Evolutionary conservation across 2,329 filamentous ascomycete species (phyloP).

Genomic region (Colletotrichum musicola): DNA sequence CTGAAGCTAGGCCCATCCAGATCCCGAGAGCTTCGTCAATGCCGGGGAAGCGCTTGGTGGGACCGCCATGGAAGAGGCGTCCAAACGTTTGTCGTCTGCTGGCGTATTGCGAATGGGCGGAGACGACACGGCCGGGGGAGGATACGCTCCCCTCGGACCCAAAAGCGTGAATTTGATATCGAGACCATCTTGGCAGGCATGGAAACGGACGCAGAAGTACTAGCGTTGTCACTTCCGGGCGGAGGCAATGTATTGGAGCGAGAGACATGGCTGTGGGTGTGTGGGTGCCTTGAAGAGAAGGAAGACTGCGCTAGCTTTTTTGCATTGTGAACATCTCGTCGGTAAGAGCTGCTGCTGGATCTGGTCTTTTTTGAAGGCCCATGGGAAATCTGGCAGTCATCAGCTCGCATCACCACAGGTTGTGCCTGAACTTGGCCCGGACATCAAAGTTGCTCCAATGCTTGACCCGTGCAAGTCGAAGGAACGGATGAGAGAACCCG

Average conservation of each 20-base stretch:
- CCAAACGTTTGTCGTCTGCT: slow-evolving; percentile 14
- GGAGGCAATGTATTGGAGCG: slow-evolving; percentile 21
- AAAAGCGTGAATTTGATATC: slow-evolving; percentile 24
- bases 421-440: too few species aligned
- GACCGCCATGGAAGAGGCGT: slow-evolving; percentile 11
- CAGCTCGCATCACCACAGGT: background rate
- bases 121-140: slow-evolving; percentile 18
- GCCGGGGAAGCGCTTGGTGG: slow-evolving; percentile 6
- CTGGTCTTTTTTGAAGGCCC: too few species aligned
- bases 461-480: background rate
- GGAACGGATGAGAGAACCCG: background rate
- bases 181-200: slow-evolving; percentile 26
- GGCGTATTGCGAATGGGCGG: slow-evolving; percentile 12
- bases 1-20: slow-evolving; percentile 30
- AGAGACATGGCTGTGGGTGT: slow-evolving; percentile 29
- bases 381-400: background rate
- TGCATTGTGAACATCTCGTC: slow-evolving; percentile 3
- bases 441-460: background rate
- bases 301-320: slow-evolving; percentile 4
- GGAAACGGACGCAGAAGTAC: slow-evolving; percentile 24
- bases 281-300: slow-evolving; percentile 3
- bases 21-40: background rate
- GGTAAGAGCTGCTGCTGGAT: background rate
- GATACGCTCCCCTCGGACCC: slow-evolving; percentile 13
- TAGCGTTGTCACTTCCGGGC: slow-evolving; percentile 11